phyloP scores from a whole-genome alignment of 805 yeast species.

The Candida quercuum region DNA sequence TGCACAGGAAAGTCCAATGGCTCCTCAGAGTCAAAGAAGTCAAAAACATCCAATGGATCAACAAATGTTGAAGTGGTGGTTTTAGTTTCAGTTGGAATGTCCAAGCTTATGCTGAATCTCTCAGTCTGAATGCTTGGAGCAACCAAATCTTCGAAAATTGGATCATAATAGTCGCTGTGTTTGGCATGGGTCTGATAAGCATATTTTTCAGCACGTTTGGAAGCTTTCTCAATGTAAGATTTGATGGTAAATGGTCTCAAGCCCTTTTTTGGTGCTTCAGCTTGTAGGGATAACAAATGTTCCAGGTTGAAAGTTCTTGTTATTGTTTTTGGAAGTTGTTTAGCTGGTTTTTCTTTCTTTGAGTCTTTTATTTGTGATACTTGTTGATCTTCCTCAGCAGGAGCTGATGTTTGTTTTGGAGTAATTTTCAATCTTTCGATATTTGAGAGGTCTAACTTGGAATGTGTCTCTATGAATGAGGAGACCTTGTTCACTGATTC shows the following conservation, averaged over 20 bases:
- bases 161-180: constrained; percentile 48
- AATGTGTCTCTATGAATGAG: constrained; percentile 47
- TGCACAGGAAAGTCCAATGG: constrained; percentile 14
- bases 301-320: constrained; percentile 26
- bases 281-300: constrained; percentile 23
- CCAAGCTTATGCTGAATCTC: constrained; percentile 37
- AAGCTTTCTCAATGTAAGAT: constrained; percentile 37
- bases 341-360: constrained; percentile 16
- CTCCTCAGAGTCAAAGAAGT: constrained; percentile 6
- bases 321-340: constrained; percentile 31
- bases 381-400: no score
- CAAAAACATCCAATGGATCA: constrained; percentile 18
- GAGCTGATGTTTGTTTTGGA: constrained; percentile 22
- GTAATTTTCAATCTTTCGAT: constrained; percentile 36
- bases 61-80: constrained; percentile 10
- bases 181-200: constrained; percentile 34
- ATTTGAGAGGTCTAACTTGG: constrained; percentile 68
- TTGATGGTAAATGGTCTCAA: constrained; percentile 13
- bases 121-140: constrained; percentile 37
- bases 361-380: no score
- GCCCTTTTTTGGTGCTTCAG: constrained; percentile 25
- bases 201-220: constrained; percentile 38
- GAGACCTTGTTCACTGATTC: constrained; percentile 51
- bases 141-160: constrained; percentile 53
- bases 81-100: constrained; percentile 17